These are phyloP conservation scores for Fusarium sulawesiense DNA, from an alignment of 2,329 filamentous ascomycete genomes.

Conservation along the genomic window DNA sequence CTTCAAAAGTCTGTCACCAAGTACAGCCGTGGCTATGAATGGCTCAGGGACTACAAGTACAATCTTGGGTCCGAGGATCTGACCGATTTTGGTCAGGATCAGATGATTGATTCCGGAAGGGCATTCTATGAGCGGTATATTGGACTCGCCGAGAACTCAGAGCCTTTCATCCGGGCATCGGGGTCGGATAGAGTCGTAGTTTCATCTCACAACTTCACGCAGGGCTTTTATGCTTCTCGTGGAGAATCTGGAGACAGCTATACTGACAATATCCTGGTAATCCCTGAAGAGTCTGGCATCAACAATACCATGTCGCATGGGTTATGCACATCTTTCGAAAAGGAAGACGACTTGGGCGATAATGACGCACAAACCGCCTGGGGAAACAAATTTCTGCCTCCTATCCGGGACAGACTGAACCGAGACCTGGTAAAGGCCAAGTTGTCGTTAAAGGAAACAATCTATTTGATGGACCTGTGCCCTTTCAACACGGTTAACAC, in stretches of 20 bases:
- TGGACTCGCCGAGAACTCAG: slow-evolving; percentile 64
- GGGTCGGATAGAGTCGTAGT: slow-evolving; percentile 77
- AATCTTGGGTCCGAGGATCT: slow-evolving; percentile 76
- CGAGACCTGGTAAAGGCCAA: slow-evolving; percentile 74
- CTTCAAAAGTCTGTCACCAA: slow-evolving; percentile 69
- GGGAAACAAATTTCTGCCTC: slow-evolving; percentile 70
- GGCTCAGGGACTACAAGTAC: slow-evolving; percentile 79
- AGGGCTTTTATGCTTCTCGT: slow-evolving; percentile 72
- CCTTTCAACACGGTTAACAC: slow-evolving; percentile 84
- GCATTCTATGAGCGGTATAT: slow-evolving; percentile 82
- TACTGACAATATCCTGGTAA: slow-evolving; percentile 69
- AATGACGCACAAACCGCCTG: slow-evolving; percentile 66
- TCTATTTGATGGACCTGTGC: slow-evolving; percentile 88
- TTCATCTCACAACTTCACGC: slow-evolving; percentile 80
- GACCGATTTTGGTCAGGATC: slow-evolving; percentile 72
- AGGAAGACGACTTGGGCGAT: slow-evolving; percentile 63
- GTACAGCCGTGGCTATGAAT: slow-evolving; percentile 74
- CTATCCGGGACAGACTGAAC: slow-evolving; percentile 78
- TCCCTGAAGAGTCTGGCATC: slow-evolving; percentile 72
- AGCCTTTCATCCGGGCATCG: slow-evolving; percentile 79
- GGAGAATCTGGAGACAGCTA: slow-evolving; percentile 55
- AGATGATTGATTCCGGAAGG: slow-evolving; percentile 79
- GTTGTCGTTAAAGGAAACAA: slow-evolving; percentile 69
- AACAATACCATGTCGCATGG: slow-evolving; percentile 89
- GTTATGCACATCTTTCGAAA: slow-evolving; percentile 77